Percentiles rank a stretch among this genome's conserved stretches.
phyloP scores from a whole-genome alignment of 106 monocot genomes.

The Dendrobium officinale region DNA sequence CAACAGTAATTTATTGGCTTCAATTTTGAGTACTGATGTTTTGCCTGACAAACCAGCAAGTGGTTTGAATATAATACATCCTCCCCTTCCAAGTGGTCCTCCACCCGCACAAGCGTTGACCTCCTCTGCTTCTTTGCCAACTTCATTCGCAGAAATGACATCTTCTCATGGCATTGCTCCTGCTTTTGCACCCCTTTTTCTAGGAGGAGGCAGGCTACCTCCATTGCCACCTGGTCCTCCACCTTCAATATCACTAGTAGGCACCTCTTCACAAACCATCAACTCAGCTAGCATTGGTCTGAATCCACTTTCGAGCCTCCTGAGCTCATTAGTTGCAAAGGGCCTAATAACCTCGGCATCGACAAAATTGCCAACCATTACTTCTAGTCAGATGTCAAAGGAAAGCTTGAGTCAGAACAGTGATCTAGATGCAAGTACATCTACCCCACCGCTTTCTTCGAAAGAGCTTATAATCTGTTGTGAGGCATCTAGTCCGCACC shows the following conservation, averaged over 20 bases:
- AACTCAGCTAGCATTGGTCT: conserved; percentile 8
- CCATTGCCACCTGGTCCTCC: conserved; percentile 77
- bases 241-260: conserved; percentile 32
- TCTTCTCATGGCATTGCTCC: conserved; percentile 1
- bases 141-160: conserved; percentile 8
- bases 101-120: conserved; percentile 38
- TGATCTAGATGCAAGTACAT: not conserved
- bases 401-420: conserved; percentile 9
- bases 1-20: conserved; percentile 41
- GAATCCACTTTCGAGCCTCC: conserved; percentile 71
- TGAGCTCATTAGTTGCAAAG: conserved; percentile 78
- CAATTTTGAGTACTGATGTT: conserved; percentile 49
- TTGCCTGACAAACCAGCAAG: conserved; percentile 21
- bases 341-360: conserved; percentile 71
- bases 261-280: conserved; percentile 5
- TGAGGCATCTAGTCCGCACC: conserved; percentile 11
- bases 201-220: conserved; percentile 23
- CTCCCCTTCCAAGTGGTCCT: conserved; percentile 66
- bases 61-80: conserved; percentile 31
- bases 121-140: conserved; percentile 15
- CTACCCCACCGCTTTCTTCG: conserved; percentile 1
- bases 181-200: not conserved
- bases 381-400: conserved; percentile 4
- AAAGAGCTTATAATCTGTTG: conserved; percentile 8
- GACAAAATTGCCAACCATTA: conserved; percentile 8